These are phyloP conservation scores for Huntiella abstrusa DNA, from an alignment of 2,329 filamentous ascomycete species.

Conservation along the genomic window DNA sequence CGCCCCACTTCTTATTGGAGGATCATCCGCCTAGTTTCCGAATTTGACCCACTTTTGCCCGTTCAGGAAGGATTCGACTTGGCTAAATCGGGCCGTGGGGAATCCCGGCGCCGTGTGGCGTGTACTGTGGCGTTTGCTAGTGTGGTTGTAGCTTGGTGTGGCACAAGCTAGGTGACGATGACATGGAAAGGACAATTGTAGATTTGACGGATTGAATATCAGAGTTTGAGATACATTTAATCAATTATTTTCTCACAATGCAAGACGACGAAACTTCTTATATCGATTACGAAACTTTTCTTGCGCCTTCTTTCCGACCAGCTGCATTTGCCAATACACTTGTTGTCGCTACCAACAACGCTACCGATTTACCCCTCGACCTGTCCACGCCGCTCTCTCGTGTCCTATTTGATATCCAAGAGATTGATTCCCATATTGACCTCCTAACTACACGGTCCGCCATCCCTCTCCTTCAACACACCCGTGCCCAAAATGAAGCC, in stretches of 20 bases:
- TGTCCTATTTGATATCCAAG: conserved; percentile 89
- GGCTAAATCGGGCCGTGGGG: too few species aligned
- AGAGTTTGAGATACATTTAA: neutral
- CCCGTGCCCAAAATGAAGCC: conserved; percentile 52
- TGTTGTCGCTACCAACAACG: conserved; percentile 78
- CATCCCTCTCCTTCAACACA: conserved; percentile 61
- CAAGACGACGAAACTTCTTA: conserved; percentile 52
- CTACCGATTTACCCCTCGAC: conserved; percentile 74
- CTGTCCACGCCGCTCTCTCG: conserved; percentile 84
- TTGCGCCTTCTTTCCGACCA: conserved; percentile 65
- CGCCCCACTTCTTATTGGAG: neutral
- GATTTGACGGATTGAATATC: too few species aligned
- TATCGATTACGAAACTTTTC: conserved; percentile 87
- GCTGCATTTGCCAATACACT: conserved; percentile 73
- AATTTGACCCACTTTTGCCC: too few species aligned
- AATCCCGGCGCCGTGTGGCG: too few species aligned
- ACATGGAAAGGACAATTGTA: too few species aligned
- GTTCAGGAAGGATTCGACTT: too few species aligned
- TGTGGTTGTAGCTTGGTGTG: too few species aligned
- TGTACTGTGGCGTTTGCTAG: too few species aligned
- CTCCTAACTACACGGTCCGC: conserved; percentile 70
- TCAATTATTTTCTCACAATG: conserved; percentile 1
- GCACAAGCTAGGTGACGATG: too few species aligned
- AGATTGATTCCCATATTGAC: conserved; percentile 92
- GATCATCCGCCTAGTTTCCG: too few species aligned